Evolutionary conservation across 257 asterid species (phyloP).

Genomic region (Dorcoceras hygrometricum): DNA sequence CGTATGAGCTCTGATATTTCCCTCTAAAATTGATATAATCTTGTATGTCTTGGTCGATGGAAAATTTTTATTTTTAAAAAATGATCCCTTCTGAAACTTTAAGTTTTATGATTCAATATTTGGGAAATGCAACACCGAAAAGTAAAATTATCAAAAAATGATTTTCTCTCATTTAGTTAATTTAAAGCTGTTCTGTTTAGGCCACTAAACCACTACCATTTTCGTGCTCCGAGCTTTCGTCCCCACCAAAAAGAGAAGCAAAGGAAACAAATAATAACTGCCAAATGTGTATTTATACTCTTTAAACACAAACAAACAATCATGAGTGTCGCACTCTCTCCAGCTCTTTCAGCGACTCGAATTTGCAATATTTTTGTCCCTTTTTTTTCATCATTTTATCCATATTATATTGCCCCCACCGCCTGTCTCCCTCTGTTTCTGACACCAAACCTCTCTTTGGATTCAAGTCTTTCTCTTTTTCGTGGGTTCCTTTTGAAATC

Average conservation of each 20-base stretch:
- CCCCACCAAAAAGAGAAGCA: not conserved
- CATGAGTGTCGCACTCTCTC: conserved; percentile 13
- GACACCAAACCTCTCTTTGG: conserved; percentile 73
- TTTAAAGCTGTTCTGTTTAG: conserved; percentile 15
- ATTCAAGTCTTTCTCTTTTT: conserved; percentile 50
- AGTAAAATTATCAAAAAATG: too few relatives aligned
- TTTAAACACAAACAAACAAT: conserved; percentile 15
- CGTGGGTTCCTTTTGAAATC: conserved; percentile 22
- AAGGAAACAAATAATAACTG: not conserved
- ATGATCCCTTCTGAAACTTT: not conserved
- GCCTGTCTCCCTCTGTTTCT: conserved; percentile 32
- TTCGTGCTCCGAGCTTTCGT: conserved; percentile 12
- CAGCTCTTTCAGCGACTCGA: conserved; percentile 28
- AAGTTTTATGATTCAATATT: not conserved
- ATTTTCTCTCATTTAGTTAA: too few relatives aligned
- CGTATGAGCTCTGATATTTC: too few relatives aligned
- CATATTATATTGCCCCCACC: conserved; percentile 13
- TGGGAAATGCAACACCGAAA: too few relatives aligned
- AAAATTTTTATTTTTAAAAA: not conserved
- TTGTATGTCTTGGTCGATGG: too few relatives aligned
- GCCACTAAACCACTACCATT: conserved; percentile 15
- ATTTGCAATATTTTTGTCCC: conserved; percentile 1
- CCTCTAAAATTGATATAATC: too few relatives aligned
- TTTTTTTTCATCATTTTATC: conserved; percentile 12
- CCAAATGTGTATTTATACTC: conserved; percentile 5